Base-by-base conservation (phyloP, 768 basidiomycete species). In the Trametes punicea region DNA sequence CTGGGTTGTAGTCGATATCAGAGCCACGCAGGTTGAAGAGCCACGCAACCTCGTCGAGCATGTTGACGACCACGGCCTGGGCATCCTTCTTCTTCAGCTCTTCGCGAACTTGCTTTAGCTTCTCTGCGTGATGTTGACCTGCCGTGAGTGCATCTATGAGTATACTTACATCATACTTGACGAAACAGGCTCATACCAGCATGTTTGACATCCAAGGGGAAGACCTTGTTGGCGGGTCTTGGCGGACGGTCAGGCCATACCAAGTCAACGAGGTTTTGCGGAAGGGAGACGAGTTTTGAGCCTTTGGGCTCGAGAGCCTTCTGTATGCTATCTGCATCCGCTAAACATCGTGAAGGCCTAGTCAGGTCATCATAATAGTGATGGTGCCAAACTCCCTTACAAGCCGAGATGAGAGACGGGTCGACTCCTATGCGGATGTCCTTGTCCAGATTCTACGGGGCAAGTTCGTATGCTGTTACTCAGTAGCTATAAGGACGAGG, bases 11-110 rank as follows among this genome's bases (percentile, higher is more conserved):
- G 30, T 85, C 85, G 64, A 98, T 95, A 67, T 98, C 96, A 2
- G 85, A 81, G 1, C 94, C 95, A 59, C 96, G 85, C 29, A 99
- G 75, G 70, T 98, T 95, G 74, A 93, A 90, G 34, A 94, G 67
- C 93, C 93, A 98, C 0, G 93, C 93, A 46, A 96, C 84, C 69
- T 98, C 96, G 69, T 98, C 96, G 20, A 98, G 81, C 78, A 88
- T 85, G n/a, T 80, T 87, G 4, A 98, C 80, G 1, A 96, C 85
- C 38, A 90, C 70, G 1, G 88, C 93, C 61, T 84, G 80, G n/a
- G 73, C 74, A 20, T 83, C 80, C 64, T 83, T 78, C 74, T 82
- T 83, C 52, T 67, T 64, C 51, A 96, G 62, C 57, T 87, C 84
- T 54, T 83, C 78, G 30, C 92, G 78, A 5, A 93, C 71, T 18